Percentiles rank a stretch among this genome's conserved stretches.
Conservation (phyloP, 2,329 filamentous ascomycete species). For the Colletotrichum graminicola region DNA sequence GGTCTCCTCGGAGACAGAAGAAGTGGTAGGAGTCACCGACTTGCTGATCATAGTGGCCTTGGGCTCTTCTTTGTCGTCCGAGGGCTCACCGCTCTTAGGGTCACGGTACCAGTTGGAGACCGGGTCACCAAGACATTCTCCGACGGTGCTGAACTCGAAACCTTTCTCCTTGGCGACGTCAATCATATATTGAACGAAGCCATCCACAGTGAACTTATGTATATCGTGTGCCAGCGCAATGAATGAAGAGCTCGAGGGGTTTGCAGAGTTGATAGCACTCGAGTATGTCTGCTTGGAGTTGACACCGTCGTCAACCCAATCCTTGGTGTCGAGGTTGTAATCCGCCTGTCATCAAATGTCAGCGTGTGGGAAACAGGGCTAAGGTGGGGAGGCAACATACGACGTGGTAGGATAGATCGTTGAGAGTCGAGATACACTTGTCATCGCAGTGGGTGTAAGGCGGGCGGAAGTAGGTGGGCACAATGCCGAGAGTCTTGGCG, state of each 20-base stretch:
- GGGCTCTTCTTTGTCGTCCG: conserved; percentile 27
- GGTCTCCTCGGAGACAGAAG: conserved; percentile 4
- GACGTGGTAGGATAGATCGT: conserved; percentile 51
- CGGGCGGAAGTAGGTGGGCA: conserved; percentile 63
- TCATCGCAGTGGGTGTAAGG: conserved; percentile 50
- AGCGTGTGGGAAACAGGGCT: background rate
- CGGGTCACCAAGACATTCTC: conserved; percentile 61
- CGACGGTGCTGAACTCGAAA: conserved; percentile 59
- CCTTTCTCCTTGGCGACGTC: conserved; percentile 52
- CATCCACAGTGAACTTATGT: conserved; percentile 58
- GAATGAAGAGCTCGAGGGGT: conserved; percentile 44
- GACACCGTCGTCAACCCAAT: conserved; percentile 49
- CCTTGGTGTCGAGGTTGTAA: conserved; percentile 51
- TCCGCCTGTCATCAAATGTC: conserved; percentile 42
- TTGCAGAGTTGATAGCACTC: conserved; percentile 44
- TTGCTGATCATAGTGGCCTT: conserved; percentile 28
- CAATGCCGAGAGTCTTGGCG: conserved; percentile 56
- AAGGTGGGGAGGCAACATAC: conserved; percentile 34
- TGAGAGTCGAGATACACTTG: conserved; percentile 46
- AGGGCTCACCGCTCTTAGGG: conserved; percentile 46
- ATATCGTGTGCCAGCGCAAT: conserved; percentile 58
- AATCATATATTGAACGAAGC: conserved; percentile 60
- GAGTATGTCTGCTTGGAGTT: conserved; percentile 47
- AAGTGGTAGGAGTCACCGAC: conserved; percentile 4
- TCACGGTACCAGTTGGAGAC: conserved; percentile 61